phyloP scores from a whole-genome alignment of 2,329 filamentous ascomycete genomes.

The Verticillium nonalfalfae region DNA sequence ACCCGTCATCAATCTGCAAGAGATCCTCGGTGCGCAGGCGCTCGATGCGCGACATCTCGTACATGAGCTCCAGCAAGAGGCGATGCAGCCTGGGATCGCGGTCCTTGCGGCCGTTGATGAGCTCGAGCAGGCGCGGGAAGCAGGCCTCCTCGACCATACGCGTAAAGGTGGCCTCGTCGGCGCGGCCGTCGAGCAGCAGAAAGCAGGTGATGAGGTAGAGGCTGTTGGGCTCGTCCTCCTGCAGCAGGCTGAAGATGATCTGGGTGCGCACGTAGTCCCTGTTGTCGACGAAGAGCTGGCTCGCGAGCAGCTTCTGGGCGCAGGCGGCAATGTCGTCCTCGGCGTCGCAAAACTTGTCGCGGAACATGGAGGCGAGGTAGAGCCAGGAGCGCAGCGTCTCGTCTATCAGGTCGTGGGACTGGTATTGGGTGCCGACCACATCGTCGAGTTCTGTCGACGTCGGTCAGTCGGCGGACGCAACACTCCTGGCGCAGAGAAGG shows the following conservation, averaged over 20 bases:
- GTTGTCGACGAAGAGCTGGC: conserved; percentile 66
- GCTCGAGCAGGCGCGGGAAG: conserved; percentile 75
- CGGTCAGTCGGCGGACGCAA: background rate
- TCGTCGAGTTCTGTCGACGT: conserved; percentile 35
- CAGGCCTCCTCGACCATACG: conserved; percentile 83
- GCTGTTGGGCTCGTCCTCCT: conserved; percentile 80
- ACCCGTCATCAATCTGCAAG: conserved; percentile 68
- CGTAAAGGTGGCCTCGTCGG: conserved; percentile 71
- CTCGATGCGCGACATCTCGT: conserved; percentile 95
- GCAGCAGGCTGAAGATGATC: conserved; percentile 82
- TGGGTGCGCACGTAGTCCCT: conserved; percentile 85
- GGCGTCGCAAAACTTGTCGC: conserved; percentile 66
- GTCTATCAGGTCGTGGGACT: conserved; percentile 61
- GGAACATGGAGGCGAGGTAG: conserved; percentile 67
- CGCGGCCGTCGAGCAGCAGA: conserved; percentile 78
- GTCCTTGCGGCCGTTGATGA: conserved; percentile 63
- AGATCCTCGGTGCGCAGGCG: conserved; percentile 72
- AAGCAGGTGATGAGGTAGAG: conserved; percentile 79
- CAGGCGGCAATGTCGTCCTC: conserved; percentile 78
- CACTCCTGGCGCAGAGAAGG: background rate
- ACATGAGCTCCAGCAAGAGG: conserved; percentile 79
- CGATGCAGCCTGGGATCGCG: conserved; percentile 69
- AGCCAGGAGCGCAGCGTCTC: conserved; percentile 81
- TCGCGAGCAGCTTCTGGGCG: conserved; percentile 70
- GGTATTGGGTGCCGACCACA: conserved; percentile 39